phyloP scores from a whole-genome alignment of 192 early-diverging fungal genomes.

The Coemansia brasiliensis region DNA sequence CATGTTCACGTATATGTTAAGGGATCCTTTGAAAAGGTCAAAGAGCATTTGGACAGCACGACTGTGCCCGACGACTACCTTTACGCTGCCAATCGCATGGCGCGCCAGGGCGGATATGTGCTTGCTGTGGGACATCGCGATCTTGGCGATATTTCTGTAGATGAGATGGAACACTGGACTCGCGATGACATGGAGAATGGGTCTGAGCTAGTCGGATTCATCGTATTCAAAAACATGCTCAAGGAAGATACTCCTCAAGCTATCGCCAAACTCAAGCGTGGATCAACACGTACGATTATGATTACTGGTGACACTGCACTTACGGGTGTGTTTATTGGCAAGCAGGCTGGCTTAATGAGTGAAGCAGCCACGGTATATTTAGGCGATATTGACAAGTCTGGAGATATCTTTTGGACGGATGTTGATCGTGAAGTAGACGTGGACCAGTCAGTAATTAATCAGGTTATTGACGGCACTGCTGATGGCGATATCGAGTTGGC shows the following conservation, averaged over 20 bases:
- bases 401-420: conserved; percentile 63
- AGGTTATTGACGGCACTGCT: conserved; percentile 49
- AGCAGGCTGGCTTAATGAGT: conserved; percentile 64
- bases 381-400: conserved; percentile 62
- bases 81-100: conserved; percentile 57
- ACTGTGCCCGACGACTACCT: conserved; percentile 62
- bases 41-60: conserved; percentile 45
- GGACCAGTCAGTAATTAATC: conserved; percentile 51
- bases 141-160: conserved; percentile 54
- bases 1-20: conserved; percentile 69
- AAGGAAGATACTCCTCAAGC: conserved; percentile 70
- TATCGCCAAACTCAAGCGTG: conserved; percentile 64
- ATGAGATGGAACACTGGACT: conserved; percentile 49
- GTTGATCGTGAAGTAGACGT: conserved; percentile 56
- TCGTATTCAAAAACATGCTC: conserved; percentile 77
- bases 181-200: conserved; percentile 66
- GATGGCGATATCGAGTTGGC: conserved; percentile 63
- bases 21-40: conserved; percentile 77
- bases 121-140: conserved; percentile 67
- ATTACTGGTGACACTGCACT: conserved; percentile 80
- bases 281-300: conserved; percentile 74
- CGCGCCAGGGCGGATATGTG: conserved; percentile 79
- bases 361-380: conserved; percentile 56
- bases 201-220: conserved; percentile 59
- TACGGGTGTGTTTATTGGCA: conserved; percentile 72